phyloP scores from a whole-genome alignment of 495 filamentous ascomycete genomes.

The Neurospora africana region DNA sequence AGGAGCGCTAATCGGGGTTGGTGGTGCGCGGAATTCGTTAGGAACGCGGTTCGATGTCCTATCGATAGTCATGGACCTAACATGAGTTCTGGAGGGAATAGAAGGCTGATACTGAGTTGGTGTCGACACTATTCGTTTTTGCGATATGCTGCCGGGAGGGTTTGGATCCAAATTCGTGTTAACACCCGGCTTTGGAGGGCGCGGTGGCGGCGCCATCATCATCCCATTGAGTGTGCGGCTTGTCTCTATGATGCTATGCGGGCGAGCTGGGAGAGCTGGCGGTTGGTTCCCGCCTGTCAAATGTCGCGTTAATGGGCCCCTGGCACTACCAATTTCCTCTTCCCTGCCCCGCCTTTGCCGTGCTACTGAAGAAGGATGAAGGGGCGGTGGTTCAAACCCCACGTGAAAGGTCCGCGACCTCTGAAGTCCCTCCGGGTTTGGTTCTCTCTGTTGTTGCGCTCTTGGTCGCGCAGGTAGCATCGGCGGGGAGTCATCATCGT shows the following conservation, averaged over 20 bases:
- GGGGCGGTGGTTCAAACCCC: conserved; percentile 37
- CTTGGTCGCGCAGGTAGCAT: conserved; percentile 32
- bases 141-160: conserved; percentile 15
- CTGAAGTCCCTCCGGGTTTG: conserved; percentile 7
- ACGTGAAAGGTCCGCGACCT: conserved; percentile 20
- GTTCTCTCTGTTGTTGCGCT: conserved; percentile 10
- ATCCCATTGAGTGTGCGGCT: conserved; percentile 10
- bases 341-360: conserved; percentile 28
- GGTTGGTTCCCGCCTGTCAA: conserved; percentile 35
- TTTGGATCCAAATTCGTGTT: conserved; percentile 26
- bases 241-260: conserved; percentile 26
- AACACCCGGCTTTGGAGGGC: conserved; percentile 32
- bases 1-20: conserved; percentile 13
- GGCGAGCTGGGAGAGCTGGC: conserved; percentile 52
- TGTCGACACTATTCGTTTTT: conserved; percentile 42
- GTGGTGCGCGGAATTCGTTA: conserved; percentile 23
- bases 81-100: conserved; percentile 31
- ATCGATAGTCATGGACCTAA: conserved; percentile 41
- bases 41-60: conserved; percentile 24
- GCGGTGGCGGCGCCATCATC: conserved; percentile 32
- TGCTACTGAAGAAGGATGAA: conserved; percentile 38
- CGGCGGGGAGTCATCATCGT: conserved; percentile 33
- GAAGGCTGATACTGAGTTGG: conserved; percentile 34
- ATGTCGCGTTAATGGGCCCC: conserved; percentile 21
- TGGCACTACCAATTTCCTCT: conserved; percentile 25